Base-by-base conservation (phyloP, 1,284 basidiomycete genomes). In the Paramarasmius palmivorus region DNA sequence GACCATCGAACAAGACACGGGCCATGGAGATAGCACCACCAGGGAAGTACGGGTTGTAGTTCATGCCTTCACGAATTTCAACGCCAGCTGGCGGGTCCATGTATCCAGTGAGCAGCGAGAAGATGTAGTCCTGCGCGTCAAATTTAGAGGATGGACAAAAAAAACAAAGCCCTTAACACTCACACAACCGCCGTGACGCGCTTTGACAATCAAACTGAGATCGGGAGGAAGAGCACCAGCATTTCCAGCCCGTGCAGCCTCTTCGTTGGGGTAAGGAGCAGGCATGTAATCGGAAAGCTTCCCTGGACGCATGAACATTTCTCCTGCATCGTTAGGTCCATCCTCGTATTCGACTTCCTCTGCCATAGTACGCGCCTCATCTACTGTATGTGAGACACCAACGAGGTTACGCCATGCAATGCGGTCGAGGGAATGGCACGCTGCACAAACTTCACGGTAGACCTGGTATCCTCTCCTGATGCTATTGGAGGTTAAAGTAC, bases 401-500 rank as follows among this genome's bases (percentile, higher is more conserved):
- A 99, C 97, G 57, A 99, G 81, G 79, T 99, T 99, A 69, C 97
- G 93, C 97, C 97, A 99, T 58, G 97, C 97, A 70, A 99, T 95
- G 65, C 97, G 94, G 79, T 99, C 93, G 57, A 99, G 88, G 45
- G 97, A 99, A 75, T 99, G 97, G 76, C 97, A 99, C 15, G 97
- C 93, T 5, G 96, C 92, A 73, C 97, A 99, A 56, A 99, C 97
- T 77, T 99, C 96, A 57, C 95, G 93, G 82, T 99, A 99, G 49
- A 99, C 97, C 74, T 94, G 91, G 81, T 97, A 99, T 26, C 97
- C 97, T 69, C 97, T 88, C 67, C 97, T 93, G 69, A 99, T 98
- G 69, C 93, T 95, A 53, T 26, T 59, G 41, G 52, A 53, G 14
- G 42, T 23, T 37, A 23, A 55, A 45, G 48, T 53, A 54, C 23